Evolutionary conservation across 257 asterid genomes (phyloP), one percentile per base, ranked within the genome.

Genomic region (Solanum etuberosum): DNA sequence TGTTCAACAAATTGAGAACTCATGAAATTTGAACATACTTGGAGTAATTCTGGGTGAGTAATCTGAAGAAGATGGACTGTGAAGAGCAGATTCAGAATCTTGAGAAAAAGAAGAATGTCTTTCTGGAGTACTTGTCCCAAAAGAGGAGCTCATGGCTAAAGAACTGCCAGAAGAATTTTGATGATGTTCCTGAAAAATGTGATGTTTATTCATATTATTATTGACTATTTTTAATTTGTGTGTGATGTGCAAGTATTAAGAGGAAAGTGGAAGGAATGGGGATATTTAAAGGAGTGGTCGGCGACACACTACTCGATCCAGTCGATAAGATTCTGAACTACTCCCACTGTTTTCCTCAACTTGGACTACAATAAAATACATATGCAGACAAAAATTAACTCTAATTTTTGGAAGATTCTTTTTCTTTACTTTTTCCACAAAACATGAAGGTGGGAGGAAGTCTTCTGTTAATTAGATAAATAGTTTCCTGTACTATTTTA

Each of bases 51-150:
- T 43, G 4, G 90, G 86, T 9, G 93, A 88, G 82, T 43, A 59
- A 11, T 92, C 91, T 14, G 93, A 92, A 43, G 93, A 92, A 32
- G 90, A 89, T 8, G 92, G 93, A 48, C 93, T 91, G 4, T 59
- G 88, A 57, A 65, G 73, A 35, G 63, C 51, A 15, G 92, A 74
- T 74, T 87, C 94, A 85, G 93, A 92, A 9, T 93, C 84, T 81
- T 87, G 93, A 83, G 95, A 93, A 77, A 88, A 73, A 83, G 92
- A 86, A 89, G 93, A 89, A 20, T 88, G 87, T 10, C 89, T 85
- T 20, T 89, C 91, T 16, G 91, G 88, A 57, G 91, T 86, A 48
- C 3, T 48, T 42, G 89, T 81, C 4, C 76, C 89, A 34, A 68
- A 59, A 20, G 89, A 92, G 59, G 87, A 90, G 43, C 87, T 67